Percentiles rank a stretch among this genome's conserved stretches.
These are phyloP conservation scores for Tylopilus sp. DNA, from an alignment of 768 basidiomycete genomes.

Conservation along the genomic window DNA sequence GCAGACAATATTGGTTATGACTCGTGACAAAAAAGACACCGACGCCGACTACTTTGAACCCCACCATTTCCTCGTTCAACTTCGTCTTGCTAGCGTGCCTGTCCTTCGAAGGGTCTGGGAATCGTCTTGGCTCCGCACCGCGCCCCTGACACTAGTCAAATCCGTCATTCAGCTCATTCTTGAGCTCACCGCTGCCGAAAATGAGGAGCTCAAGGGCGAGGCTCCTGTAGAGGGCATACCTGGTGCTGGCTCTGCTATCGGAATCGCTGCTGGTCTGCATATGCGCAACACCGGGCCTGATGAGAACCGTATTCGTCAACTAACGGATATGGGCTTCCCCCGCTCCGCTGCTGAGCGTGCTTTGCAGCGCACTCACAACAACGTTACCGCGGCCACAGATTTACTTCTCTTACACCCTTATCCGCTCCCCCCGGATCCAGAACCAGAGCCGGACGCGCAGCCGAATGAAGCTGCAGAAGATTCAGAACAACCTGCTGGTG, in stretches of 20 bases:
- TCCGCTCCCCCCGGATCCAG: conserved; percentile 67
- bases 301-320: conserved; percentile 73
- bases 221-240: conserved; percentile 34
- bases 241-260: conserved; percentile 28
- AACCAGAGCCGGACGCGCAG: conserved; percentile 25
- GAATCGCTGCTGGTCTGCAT: conserved; percentile 32
- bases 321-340: conserved; percentile 97
- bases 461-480: conserved; percentile 12
- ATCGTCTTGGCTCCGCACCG: conserved; percentile 73
- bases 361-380: conserved; percentile 80
- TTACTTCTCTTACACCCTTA: conserved; percentile 80
- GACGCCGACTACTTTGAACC: conserved; percentile 82
- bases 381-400: conserved; percentile 86
- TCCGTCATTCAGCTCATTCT: conserved; percentile 75
- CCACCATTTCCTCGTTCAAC: conserved; percentile 79
- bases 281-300: conserved; percentile 52
- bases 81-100: conserved; percentile 70
- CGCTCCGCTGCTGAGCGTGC: conserved; percentile 85
- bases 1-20: conserved; percentile 70
- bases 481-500: conserved; percentile 26
- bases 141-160: conserved; percentile 72
- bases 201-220: conserved; percentile 63
- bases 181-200: conserved; percentile 77
- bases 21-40: conserved; percentile 75
- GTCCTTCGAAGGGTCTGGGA: conserved; percentile 73